Conservation (phyloP, 805 yeast genomes). For the Priceomyces castillae region DNA sequence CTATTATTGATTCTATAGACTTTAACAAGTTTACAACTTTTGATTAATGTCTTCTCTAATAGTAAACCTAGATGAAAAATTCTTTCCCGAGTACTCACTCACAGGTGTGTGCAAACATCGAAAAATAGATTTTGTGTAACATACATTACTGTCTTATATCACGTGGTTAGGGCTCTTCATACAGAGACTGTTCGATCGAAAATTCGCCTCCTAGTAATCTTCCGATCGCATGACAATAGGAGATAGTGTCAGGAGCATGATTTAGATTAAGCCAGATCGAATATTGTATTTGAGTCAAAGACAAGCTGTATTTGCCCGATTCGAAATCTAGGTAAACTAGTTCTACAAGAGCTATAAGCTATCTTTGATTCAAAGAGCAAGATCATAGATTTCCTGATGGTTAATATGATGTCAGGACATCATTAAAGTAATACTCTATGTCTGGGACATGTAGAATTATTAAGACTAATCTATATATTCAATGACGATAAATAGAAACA, state of each 20-base stretch:
- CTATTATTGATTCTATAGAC: background rate
- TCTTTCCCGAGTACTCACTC: conserved; percentile 1
- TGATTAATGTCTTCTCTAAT: background rate
- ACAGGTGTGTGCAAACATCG: conserved; percentile 4
- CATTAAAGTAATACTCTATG: too few relatives aligned
- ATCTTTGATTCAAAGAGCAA: too few relatives aligned
- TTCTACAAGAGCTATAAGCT: too few relatives aligned
- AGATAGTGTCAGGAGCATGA: too few relatives aligned
- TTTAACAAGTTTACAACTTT: background rate
- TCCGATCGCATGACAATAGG: too few relatives aligned
- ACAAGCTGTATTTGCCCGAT: too few relatives aligned
- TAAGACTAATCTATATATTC: conserved; percentile 6
- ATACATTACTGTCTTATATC: background rate
- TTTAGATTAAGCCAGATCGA: too few relatives aligned
- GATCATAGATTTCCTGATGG: too few relatives aligned
- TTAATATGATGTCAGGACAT: too few relatives aligned
- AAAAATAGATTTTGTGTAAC: conserved; percentile 1
- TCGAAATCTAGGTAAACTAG: too few relatives aligned
- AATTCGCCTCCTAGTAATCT: background rate
- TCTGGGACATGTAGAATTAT: conserved; percentile 5
- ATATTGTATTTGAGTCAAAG: too few relatives aligned
- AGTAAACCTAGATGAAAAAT: conserved; percentile 2
- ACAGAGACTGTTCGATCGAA: background rate
- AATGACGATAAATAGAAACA: conserved; percentile 5
- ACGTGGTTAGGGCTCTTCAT: background rate